Evolutionary conservation across 495 filamentous ascomycete genomes (phyloP).

Genomic region (Trichoderma erinaceum): DNA sequence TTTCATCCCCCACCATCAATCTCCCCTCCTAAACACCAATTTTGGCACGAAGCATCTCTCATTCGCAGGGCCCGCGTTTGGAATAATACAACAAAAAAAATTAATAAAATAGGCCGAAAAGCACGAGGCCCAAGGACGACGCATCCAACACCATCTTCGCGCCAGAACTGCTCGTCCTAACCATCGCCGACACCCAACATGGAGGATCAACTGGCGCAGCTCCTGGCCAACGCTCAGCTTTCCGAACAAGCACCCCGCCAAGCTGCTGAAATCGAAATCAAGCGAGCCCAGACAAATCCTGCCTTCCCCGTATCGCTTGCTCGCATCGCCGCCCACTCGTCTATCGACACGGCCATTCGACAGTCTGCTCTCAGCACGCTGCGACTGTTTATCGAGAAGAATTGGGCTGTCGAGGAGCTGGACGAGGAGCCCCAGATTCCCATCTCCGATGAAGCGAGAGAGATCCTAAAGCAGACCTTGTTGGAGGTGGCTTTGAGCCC

Average conservation of each 20-base stretch:
- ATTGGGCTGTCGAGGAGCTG: slow-evolving; percentile 57
- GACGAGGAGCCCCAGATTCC: slow-evolving; percentile 64
- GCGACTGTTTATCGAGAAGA: slow-evolving; percentile 69
- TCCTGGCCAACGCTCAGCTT: slow-evolving; percentile 75
- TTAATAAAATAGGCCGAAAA: background rate
- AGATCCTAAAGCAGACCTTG: slow-evolving; percentile 59
- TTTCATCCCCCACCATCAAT: slow-evolving; percentile 8
- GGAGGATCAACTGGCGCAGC: slow-evolving; percentile 77
- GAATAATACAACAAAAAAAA: background rate
- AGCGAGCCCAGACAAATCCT: slow-evolving; percentile 53
- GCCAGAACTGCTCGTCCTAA: background rate
- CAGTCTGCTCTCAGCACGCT: slow-evolving; percentile 78
- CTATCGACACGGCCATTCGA: slow-evolving; percentile 63
- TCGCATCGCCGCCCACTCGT: slow-evolving; percentile 68
- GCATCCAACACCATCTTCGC: background rate
- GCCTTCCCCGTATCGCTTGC: slow-evolving; percentile 72
- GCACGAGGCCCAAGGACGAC: background rate
- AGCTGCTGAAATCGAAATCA: slow-evolving; percentile 71
- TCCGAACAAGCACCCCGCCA: slow-evolving; percentile 61
- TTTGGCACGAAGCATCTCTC: background rate
- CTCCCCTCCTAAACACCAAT: background rate
- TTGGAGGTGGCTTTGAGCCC: slow-evolving; percentile 70
- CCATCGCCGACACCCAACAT: slow-evolving; percentile 36
- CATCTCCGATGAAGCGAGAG: slow-evolving; percentile 61
- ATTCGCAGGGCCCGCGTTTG: background rate